A percentile compares a stretch with the other conserved stretches of the same genome.
These are phyloP conservation scores for Panus rudis DNA, from an alignment of 768 basidiomycete genomes.

Conservation along the genomic window DNA sequence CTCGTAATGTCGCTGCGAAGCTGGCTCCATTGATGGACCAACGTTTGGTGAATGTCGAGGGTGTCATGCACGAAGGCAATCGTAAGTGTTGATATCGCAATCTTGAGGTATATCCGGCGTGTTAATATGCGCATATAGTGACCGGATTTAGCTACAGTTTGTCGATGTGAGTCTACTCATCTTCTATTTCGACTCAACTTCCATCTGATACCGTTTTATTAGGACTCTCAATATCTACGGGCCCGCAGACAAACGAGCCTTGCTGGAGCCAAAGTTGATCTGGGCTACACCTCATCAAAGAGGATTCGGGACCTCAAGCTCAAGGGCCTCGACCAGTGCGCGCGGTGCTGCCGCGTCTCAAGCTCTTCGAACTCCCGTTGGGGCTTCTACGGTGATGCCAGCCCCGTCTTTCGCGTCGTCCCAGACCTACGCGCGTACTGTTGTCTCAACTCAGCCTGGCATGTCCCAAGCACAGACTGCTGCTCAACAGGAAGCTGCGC, in stretches of 20 bases:
- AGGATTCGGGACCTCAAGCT: slow-evolving; percentile 37
- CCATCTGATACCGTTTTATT: background rate
- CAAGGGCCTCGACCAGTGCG: slow-evolving; percentile 8
- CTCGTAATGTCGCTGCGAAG: slow-evolving; percentile 46
- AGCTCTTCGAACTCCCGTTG: slow-evolving; percentile 1
- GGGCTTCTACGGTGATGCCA: slow-evolving; percentile 3
- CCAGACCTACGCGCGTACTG: background rate
- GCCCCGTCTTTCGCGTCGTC: background rate
- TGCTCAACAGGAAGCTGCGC: slow-evolving; percentile 24
- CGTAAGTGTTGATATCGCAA: slow-evolving; percentile 28
- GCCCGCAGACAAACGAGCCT: slow-evolving; percentile 45
- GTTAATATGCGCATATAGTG: slow-evolving; percentile 5
- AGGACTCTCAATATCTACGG: slow-evolving; percentile 74
- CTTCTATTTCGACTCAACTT: background rate
- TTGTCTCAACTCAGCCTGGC: background rate
- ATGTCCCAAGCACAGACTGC: slow-evolving; percentile 13
- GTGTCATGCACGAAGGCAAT: slow-evolving; percentile 63
- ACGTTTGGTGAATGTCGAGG: slow-evolving; percentile 61
- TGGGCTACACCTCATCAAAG: slow-evolving; percentile 72
- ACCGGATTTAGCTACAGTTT: slow-evolving; percentile 43
- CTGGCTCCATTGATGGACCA: slow-evolving; percentile 70
- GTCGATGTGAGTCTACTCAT: slow-evolving; percentile 43
- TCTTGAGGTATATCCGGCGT: background rate
- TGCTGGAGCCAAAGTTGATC: slow-evolving; percentile 56
- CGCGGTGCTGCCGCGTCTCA: slow-evolving; percentile 12